These are phyloP conservation scores for Kazachstania kunashirensis DNA, from an alignment of 805 yeast species.

Conservation along the genomic window DNA sequence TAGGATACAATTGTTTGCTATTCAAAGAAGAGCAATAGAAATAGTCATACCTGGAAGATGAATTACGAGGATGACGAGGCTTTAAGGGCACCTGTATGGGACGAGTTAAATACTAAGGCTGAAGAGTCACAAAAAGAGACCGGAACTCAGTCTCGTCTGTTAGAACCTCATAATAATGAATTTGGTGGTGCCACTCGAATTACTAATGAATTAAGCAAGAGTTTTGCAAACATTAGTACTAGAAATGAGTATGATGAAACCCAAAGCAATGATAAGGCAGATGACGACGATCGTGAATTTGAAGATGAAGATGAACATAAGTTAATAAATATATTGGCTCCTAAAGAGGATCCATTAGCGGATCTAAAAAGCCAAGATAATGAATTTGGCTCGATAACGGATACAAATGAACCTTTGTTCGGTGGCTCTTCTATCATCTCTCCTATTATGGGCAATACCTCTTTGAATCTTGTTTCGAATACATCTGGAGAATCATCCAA, in stretches of 20 bases:
- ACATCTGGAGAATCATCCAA: conserved; percentile 13
- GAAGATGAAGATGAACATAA: conserved; percentile 5
- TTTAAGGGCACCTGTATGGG: conserved; percentile 30
- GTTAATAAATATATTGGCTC: conserved; percentile 16
- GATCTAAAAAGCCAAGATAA: conserved; percentile 34
- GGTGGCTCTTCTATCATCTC: conserved; percentile 16
- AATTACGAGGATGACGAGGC: conserved; percentile 25
- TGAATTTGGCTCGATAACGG: too few species aligned
- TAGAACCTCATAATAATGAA: too few species aligned
- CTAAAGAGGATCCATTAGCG: conserved; percentile 31
- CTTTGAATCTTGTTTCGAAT: conserved; percentile 2
- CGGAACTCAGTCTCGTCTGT: too few species aligned
- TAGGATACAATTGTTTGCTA: too few species aligned
- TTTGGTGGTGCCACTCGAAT: not conserved
- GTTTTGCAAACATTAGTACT: conserved; percentile 11
- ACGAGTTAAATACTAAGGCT: conserved; percentile 18
- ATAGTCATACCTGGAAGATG: conserved; percentile 7
- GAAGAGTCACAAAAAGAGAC: not conserved
- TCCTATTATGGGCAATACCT: conserved; percentile 12
- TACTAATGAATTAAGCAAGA: conserved; percentile 10
- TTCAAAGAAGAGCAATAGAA: too few species aligned
- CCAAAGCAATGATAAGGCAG: conserved; percentile 11
- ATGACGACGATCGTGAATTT: conserved; percentile 9
- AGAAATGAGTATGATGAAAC: conserved; percentile 1
- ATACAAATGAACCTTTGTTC: conserved; percentile 28